Evolutionary conservation across 257 asterid genomes (phyloP).

Genomic region (Voacanga thouarsii): DNA sequence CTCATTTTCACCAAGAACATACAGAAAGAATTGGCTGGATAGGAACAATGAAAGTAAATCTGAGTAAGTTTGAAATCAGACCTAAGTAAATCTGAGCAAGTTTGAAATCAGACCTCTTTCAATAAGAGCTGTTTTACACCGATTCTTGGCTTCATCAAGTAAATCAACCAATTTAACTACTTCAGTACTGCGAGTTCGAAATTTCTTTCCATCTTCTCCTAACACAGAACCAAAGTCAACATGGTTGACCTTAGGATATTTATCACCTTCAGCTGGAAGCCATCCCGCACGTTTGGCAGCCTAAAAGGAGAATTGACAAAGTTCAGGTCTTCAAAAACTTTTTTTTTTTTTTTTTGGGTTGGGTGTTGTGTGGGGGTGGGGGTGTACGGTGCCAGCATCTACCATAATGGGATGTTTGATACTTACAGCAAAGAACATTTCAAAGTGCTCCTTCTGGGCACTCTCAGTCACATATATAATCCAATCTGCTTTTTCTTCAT

Average conservation of each 20-base stretch:
- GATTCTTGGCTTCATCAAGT: constrained; percentile 86
- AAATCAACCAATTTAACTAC: constrained; percentile 85
- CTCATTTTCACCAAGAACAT: not conserved
- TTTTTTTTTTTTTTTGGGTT: not conserved
- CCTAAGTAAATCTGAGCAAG: constrained; percentile 30
- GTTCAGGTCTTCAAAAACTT: constrained; percentile 10
- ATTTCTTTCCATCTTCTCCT: constrained; percentile 91
- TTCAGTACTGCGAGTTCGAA: constrained; percentile 87
- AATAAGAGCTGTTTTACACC: constrained; percentile 62
- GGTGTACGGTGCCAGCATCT: not conserved
- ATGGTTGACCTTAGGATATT: constrained; percentile 76
- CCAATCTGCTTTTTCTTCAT: constrained; percentile 94
- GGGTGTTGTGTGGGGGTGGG: not conserved
- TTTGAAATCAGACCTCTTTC: constrained; percentile 58
- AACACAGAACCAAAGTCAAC: constrained; percentile 92
- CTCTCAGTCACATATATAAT: constrained; percentile 86
- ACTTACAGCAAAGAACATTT: constrained; percentile 86
- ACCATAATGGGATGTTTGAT: constrained; percentile 1
- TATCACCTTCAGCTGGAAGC: constrained; percentile 72
- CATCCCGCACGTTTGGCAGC: constrained; percentile 89
- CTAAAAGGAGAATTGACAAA: constrained; percentile 39
- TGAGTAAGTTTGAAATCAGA: constrained; percentile 2
- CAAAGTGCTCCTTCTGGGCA: constrained; percentile 93
- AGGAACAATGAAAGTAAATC: not conserved
- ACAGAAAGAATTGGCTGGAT: not conserved